These are phyloP conservation scores for Echites panduratus DNA, from an alignment of 257 asterid genomes.

Conservation along the genomic window DNA sequence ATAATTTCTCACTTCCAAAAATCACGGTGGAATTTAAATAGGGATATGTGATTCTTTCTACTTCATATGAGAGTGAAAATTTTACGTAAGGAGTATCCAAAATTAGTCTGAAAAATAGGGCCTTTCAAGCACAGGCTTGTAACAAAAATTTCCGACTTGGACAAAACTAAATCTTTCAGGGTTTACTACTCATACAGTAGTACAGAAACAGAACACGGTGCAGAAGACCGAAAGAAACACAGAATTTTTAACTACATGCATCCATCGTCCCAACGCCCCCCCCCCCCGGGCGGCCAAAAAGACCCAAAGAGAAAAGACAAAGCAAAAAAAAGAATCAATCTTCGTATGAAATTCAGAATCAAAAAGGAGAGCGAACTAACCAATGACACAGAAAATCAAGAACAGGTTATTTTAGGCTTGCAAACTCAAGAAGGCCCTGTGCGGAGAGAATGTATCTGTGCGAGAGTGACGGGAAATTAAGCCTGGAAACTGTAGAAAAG, in stretches of 20 bases:
- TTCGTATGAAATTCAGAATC: too few relatives aligned
- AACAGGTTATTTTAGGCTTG: background rate
- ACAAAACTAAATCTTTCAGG: background rate
- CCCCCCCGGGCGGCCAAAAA: background rate
- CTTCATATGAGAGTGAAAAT: background rate
- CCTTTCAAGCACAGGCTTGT: background rate
- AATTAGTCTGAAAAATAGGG: background rate
- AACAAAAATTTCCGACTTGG: too few relatives aligned
- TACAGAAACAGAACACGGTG: background rate
- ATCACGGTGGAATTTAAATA: background rate
- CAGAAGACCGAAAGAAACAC: background rate
- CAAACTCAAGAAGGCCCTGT: background rate
- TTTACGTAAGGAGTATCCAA: background rate
- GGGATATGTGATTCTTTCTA: background rate
- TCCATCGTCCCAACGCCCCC: slow-evolving; percentile 1
- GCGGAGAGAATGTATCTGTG: background rate
- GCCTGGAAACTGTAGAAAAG: background rate
- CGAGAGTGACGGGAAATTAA: background rate
- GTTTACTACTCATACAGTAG: background rate
- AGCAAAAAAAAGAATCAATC: too few relatives aligned
- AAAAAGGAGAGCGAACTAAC: background rate
- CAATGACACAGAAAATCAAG: background rate
- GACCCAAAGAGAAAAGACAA: too few relatives aligned
- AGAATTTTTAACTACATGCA: slow-evolving; percentile 5
- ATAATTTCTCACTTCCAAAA: background rate